Evolutionary conservation across 2,329 filamentous ascomycete genomes (phyloP).

Genomic region (Apiospora aurea): DNA sequence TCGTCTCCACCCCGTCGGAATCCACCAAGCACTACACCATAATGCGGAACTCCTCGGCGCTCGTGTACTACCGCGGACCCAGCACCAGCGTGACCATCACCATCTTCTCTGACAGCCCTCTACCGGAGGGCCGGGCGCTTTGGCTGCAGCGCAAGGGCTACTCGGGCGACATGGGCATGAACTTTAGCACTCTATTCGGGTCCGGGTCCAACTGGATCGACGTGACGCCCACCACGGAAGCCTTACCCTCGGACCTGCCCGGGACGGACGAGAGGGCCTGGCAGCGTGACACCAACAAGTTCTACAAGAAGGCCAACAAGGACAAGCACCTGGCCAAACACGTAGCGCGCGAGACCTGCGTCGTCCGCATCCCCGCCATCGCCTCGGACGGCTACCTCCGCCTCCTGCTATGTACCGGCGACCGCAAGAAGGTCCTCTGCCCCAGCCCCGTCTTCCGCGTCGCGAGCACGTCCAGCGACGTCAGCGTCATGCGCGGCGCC

Average conservation of each 20-base stretch:
- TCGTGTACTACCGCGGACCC: constrained; percentile 72
- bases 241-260: constrained; percentile 56
- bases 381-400: constrained; percentile 74
- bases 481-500: constrained; percentile 68
- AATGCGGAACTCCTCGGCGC: constrained; percentile 68
- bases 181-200: constrained; percentile 67
- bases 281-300: constrained; percentile 72
- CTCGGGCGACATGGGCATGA: constrained; percentile 73
- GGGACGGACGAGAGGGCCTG: constrained; percentile 68
- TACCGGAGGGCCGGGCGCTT: constrained; percentile 65
- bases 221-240: constrained; percentile 65
- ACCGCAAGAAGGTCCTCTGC: constrained; percentile 60
- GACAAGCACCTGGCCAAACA: constrained; percentile 56
- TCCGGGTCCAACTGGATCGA: constrained; percentile 69
- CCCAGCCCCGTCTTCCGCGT: constrained; percentile 73
- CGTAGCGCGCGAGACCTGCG: constrained; percentile 65
- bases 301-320: constrained; percentile 61
- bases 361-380: constrained; percentile 69
- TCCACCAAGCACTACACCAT: constrained; percentile 72
- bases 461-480: constrained; percentile 69
- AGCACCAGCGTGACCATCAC: constrained; percentile 70
- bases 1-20: constrained; percentile 68
- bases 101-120: constrained; percentile 63
- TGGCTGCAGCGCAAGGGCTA: constrained; percentile 75
- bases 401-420: constrained; percentile 65